phyloP scores from a whole-genome alignment of 208 protist genomes.

The Crithidia expoeki region DNA sequence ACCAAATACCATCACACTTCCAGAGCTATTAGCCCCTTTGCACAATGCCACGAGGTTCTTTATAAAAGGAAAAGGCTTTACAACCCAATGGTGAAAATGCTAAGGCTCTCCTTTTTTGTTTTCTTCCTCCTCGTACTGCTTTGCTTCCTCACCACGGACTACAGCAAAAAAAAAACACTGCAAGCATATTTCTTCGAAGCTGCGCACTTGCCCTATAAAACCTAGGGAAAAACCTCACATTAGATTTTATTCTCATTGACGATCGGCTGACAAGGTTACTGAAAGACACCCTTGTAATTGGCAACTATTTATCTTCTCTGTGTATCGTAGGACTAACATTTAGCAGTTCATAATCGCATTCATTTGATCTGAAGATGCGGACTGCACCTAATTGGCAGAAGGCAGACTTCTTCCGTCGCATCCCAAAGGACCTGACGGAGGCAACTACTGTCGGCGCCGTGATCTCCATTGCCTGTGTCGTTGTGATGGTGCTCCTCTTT shows the following conservation, averaged over 20 bases:
- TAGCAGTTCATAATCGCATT: background rate
- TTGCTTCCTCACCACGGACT: too few species aligned
- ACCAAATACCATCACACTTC: too few species aligned
- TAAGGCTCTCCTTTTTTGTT: conserved; percentile 5
- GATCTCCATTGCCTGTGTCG: conserved; percentile 51
- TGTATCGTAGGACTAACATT: background rate
- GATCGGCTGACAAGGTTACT: too few species aligned
- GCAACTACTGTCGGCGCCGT: conserved; percentile 50
- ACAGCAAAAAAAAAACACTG: too few species aligned
- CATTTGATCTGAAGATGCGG: conserved; percentile 15
- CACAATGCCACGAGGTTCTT: too few species aligned
- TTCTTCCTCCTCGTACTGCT: background rate
- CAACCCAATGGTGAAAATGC: conserved; percentile 83
- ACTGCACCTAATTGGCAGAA: conserved; percentile 26
- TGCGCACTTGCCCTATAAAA: too few species aligned
- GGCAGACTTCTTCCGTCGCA: conserved; percentile 54
- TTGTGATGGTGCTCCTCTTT: conserved; percentile 52
- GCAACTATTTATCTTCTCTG: background rate
- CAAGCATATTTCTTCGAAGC: too few species aligned
- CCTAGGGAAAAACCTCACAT: too few species aligned
- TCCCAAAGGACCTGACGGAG: conserved; percentile 60
- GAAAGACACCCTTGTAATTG: too few species aligned
- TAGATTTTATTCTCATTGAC: too few species aligned
- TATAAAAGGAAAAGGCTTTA: too few species aligned
- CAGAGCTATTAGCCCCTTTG: too few species aligned